Evolutionary conservation across 2,329 filamentous ascomycete species (phyloP), one percentile per base, ranked within the genome.

Genomic region (Claviceps monticola): DNA sequence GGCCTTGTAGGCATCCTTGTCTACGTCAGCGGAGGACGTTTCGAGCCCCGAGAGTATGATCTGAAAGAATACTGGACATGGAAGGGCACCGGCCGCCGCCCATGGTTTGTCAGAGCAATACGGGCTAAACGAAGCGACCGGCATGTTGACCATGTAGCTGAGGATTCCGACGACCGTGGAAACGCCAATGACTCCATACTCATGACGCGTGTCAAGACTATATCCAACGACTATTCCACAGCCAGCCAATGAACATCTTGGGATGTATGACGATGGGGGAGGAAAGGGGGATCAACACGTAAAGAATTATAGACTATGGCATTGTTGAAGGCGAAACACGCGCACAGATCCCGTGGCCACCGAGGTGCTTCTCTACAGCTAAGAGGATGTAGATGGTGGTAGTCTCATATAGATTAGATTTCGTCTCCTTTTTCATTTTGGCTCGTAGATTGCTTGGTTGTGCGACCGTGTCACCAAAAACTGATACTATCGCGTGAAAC

Each of bases 51-150:
- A 21, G 72, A 78, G 55, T 77, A 78, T 55, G 73, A 77, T 42
- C 64, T 74, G 55, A 78, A 78, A 55, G 74, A 78, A 52, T 77
- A 76, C 57, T 78, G 75, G 75, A 72, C 74, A 1, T 76, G 72
- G 74, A 72, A 71, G 55, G 71, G 72, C 3, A 63, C 65, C 0
- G 74, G 74, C 3, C 67, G 67, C 3, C 66, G 71, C 43, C 74
- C 74, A 0, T 75, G 73, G 69, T 70, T 74, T 53, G 61, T 75
- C 41, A 68, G 72, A 5, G 68, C 68, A 3, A 59, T 66, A 11
- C 59, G 60, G 5, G 56, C 51, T 45, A 56, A 52, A 44, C 43
- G 41, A 37, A 39, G 16, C 34, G 9, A 6, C 14, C 11, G n/a
- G 9, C n/a, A 48, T 2, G 47, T 11, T 16, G 17, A 19, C 37